Evolutionary conservation across 371 early-diverging fungal species (phyloP), one percentile per base, ranked within the genome.

Genomic region (Apophysomyces sp.): DNA sequence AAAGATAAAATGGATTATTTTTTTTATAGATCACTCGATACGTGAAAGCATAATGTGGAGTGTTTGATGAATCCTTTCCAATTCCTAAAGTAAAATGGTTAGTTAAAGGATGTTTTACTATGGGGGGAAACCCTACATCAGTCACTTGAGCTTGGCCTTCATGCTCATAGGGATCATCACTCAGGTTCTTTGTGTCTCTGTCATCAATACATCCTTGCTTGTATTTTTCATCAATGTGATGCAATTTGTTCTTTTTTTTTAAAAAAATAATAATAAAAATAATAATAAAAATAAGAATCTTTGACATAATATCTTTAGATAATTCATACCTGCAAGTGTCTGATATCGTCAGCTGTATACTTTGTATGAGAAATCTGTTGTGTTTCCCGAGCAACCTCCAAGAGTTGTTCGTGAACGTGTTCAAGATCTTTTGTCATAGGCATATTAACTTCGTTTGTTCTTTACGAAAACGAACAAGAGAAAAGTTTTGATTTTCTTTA

Each of bases 141-240:
- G 68, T 58, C 13, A 80, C 71, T 51, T 76, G 75, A 34, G 77
- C 75, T 51, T 69, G 71, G 26, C 80, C 80, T 36, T 70, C 67
- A 30, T 71, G 65, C 57, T 80, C 80, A 54, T 80, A 80, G 27
- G 64, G 69, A 32, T 71, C 71, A 28, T 36, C 57, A 13, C 57
- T 55, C n/a, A 57, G 40, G 34, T 55, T 63, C 15, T 21, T 41
- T 18, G 32, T 55, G 30, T 68, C 52, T 40, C 60, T 49, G 57
- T 64, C 69, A 31, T 62, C 65, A 28, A 65, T 60, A 26, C 58
- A 31, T 13, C 69, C 69, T 55, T 69, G 59, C 32, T 61, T 57
- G 51, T 69, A 69, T 29, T 61, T 49, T 27, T 65, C 69, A 32
- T 69, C 69, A 40, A 69, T 65, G 32, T 69, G 65, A 60, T 65